Conservation (phyloP, 768 basidiomycete genomes). For the Hypholoma fasciculare region DNA sequence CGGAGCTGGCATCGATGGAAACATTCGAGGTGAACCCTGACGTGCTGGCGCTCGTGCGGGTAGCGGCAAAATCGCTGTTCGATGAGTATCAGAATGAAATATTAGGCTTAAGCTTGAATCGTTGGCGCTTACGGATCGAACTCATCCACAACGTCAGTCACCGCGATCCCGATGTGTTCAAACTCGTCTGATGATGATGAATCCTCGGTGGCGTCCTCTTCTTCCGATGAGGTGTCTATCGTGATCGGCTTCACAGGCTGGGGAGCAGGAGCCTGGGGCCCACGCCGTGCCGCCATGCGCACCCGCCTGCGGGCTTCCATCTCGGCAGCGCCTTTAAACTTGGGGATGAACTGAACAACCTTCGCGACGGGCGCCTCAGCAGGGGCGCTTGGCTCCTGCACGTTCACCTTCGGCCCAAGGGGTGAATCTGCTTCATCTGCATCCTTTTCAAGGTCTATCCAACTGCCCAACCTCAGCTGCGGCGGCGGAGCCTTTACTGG, state of each 20-base stretch:
- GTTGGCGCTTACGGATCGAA: slow-evolving; percentile 70
- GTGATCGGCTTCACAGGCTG: slow-evolving; percentile 31
- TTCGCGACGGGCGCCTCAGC: slow-evolving; percentile 51
- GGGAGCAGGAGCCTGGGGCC: slow-evolving; percentile 28
- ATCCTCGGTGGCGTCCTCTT: slow-evolving; percentile 38
- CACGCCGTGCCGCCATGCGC: slow-evolving; percentile 68
- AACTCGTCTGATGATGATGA: neutral
- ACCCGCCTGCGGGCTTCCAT: slow-evolving; percentile 74
- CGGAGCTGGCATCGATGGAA: neutral
- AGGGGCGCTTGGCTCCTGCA: slow-evolving; percentile 38
- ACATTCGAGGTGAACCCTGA: slow-evolving; percentile 43
- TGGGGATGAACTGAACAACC: slow-evolving; percentile 66
- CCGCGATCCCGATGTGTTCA: slow-evolving; percentile 20
- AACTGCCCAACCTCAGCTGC: slow-evolving; percentile 24
- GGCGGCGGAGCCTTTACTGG: slow-evolving; percentile 27
- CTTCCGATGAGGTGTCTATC: slow-evolving; percentile 53
- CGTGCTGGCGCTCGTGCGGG: slow-evolving; percentile 49
- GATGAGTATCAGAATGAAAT: neutral
- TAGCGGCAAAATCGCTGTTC: slow-evolving; percentile 67
- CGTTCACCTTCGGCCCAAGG: slow-evolving; percentile 34
- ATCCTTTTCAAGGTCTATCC: slow-evolving; percentile 25
- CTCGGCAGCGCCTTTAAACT: slow-evolving; percentile 80
- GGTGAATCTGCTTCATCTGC: slow-evolving; percentile 24
- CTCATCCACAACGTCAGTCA: slow-evolving; percentile 67
- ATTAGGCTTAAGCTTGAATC: neutral